Evolutionary conservation across 2,329 filamentous ascomycete genomes (phyloP), one percentile per base, ranked within the genome.

Genomic region (Whalleya microplaca): DNA sequence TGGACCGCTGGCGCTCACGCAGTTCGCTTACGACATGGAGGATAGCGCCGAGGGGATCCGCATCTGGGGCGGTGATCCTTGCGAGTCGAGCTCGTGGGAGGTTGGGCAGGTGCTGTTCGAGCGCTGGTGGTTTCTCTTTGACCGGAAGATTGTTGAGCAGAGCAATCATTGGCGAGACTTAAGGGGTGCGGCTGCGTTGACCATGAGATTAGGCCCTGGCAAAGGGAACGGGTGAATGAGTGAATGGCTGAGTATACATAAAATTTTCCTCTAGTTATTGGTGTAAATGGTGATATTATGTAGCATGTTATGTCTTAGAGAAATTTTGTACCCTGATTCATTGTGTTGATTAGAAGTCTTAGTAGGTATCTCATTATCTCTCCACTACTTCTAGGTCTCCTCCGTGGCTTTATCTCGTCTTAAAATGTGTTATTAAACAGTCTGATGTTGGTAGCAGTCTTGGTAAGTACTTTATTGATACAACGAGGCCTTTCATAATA

Each of bases 41-140:
- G 82, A 86, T 61, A 69, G 65, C 2, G 67, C 76, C 0, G 83
- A 85, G 61, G 83, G 83, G 1, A 64, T 80, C 49, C 67, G 78
- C 12, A 75, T 86, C 58, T 80, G 76, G 66, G 78, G 80, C 3
- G 65, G 70, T 0, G 79, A 84, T 58, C 78, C 81, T 19, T 81
- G 78, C 58, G 74, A 81, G 47, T 70, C 75, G 5, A 66, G 68
- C 21, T 74, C 73, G 27, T 87, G 83, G 83, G 84, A 87, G 67
- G 75, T 86, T 12, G 83, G 83, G 1, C 81, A 85, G 68, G 64
- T 77, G n/a, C 69, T 85, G 20, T 85, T 85, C 67, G 76, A 80
- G 68, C 75, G 78, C 41, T 86, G 84, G 84, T 87, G 82, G 82
- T 86, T 84, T 70, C 69, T 83, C 37, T 81, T 86, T 65, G 83